Evolutionary conservation across 345 rosid genomes (phyloP).

Genomic region (Heritiera littoralis): DNA sequence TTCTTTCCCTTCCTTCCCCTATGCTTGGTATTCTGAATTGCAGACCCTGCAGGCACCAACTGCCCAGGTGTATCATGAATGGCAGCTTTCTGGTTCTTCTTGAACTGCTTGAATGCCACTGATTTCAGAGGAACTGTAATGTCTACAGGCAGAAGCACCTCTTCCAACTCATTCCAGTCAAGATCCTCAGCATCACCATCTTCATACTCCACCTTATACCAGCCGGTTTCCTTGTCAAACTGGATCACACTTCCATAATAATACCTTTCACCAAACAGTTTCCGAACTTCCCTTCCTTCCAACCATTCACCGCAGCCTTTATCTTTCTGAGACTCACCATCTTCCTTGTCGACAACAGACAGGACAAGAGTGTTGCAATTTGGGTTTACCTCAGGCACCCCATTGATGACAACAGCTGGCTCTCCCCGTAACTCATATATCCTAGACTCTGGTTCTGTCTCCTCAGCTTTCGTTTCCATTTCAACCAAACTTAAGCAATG

Average conservation of each 20-base stretch:
- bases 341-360: constrained; percentile 17
- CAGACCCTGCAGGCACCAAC: not conserved
- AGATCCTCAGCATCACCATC: constrained; percentile 91
- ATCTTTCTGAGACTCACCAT: constrained; percentile 30
- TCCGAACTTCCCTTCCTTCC: constrained; percentile 75
- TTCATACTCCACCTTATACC: not conserved
- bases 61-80: not conserved
- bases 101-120: constrained; percentile 48
- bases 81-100: constrained; percentile 27
- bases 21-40: constrained; percentile 9
- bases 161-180: constrained; percentile 71
- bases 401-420: constrained; percentile 78
- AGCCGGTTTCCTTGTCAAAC: constrained; percentile 36
- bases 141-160: constrained; percentile 69
- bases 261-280: constrained; percentile 50
- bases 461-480: constrained; percentile 34
- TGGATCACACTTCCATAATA: constrained; percentile 56
- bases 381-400: constrained; percentile 54
- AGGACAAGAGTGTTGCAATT: constrained; percentile 20
- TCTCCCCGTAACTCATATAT: constrained; percentile 67
- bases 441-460: constrained; percentile 37
- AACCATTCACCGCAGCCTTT: constrained; percentile 75
- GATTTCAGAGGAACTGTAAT: constrained; percentile 63
- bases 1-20: constrained; percentile 20
- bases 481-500: not conserved